Base-by-base conservation (phyloP, 2,329 filamentous ascomycete genomes). In the Biscogniauxia marginata region DNA sequence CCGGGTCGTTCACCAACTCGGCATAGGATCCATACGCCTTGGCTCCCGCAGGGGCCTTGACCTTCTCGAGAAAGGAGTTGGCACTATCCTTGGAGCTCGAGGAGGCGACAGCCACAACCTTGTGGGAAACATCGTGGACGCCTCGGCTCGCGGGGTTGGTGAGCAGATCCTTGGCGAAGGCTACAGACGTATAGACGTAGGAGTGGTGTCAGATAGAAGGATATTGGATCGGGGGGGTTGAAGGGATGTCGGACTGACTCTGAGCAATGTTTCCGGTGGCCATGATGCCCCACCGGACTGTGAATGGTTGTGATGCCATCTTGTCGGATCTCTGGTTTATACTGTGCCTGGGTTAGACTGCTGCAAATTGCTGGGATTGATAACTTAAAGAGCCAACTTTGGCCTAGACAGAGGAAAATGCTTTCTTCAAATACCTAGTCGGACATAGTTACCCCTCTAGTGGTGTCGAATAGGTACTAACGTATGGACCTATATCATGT, bases 21-120 rank as follows among this genome's bases (percentile, higher is more conserved):
- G 86, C 81, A 74, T 96, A 96, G 9, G 87, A 90, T 57, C 88
- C 90, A 70, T 96, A 96, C 8, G 87, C 81, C 65, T 84, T 84
- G 55, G 88, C 87, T 7, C 84, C 79, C 18, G 81, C 75, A 3
- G 89, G 86, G n/a, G 88, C 85, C 56, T 86, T 83, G 39, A 88
- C 83, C 60, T 87, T 84, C 59, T 84, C 77, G 70, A 96, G 81
- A 75, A 96, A 96, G 50, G 85, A 77, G 58, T 83, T 79, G 1
- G 91, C 91, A 52, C 87, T 84, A 46, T 84, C 79, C 60, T 82
- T 79, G 48, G 89, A 91, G 44, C 83, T 85, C 4, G 91, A 95
- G 1, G 91, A 95, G 20, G 91, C 89, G 5, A 89, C 91, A 20
- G 91, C 92, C 19, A 87, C 84, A 49, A 96, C 82, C 65, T 86